A percentile compares a stretch with the other conserved stretches of the same genome.
phyloP scores from a whole-genome alignment of 371 early-diverging fungal genomes.

The Parasitella parasitica region DNA sequence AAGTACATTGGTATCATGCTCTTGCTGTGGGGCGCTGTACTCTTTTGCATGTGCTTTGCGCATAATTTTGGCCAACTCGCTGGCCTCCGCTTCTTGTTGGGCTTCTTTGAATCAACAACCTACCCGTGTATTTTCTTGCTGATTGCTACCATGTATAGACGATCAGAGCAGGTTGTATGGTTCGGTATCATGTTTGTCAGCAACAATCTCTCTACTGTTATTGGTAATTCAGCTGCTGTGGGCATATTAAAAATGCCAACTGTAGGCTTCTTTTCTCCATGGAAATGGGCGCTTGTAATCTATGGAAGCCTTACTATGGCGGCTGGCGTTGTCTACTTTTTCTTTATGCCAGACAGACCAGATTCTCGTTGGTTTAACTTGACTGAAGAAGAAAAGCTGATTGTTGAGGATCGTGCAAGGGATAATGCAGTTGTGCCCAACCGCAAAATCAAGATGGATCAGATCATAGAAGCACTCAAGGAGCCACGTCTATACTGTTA shows the following conservation, averaged over 20 bases:
- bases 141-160: slow-evolving; percentile 33
- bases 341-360: slow-evolving; percentile 20
- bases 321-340: slow-evolving; percentile 8
- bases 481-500: slow-evolving; percentile 22
- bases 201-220: slow-evolving; percentile 19
- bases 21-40: slow-evolving; percentile 19
- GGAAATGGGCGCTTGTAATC: slow-evolving; percentile 28
- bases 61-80: slow-evolving; percentile 34
- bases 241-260: slow-evolving; percentile 31
- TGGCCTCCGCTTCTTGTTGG: slow-evolving; percentile 32
- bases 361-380: slow-evolving; percentile 15
- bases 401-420: slow-evolving; percentile 17
- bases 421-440: slow-evolving; percentile 26
- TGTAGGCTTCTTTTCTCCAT: slow-evolving; percentile 9
- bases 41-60: slow-evolving; percentile 21
- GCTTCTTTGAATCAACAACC: slow-evolving; percentile 36
- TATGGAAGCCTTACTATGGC: slow-evolving; percentile 11
- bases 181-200: slow-evolving; percentile 34
- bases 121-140: slow-evolving; percentile 39
- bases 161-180: slow-evolving; percentile 33
- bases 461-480: slow-evolving; percentile 15
- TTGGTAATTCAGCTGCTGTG: slow-evolving; percentile 32
- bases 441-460: slow-evolving; percentile 4
- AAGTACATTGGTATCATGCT: slow-evolving; percentile 19
- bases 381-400: slow-evolving; percentile 14